These are phyloP conservation scores for Colletotrichum sojae DNA, from an alignment of 2,329 filamentous ascomycete genomes.

Conservation along the genomic window DNA sequence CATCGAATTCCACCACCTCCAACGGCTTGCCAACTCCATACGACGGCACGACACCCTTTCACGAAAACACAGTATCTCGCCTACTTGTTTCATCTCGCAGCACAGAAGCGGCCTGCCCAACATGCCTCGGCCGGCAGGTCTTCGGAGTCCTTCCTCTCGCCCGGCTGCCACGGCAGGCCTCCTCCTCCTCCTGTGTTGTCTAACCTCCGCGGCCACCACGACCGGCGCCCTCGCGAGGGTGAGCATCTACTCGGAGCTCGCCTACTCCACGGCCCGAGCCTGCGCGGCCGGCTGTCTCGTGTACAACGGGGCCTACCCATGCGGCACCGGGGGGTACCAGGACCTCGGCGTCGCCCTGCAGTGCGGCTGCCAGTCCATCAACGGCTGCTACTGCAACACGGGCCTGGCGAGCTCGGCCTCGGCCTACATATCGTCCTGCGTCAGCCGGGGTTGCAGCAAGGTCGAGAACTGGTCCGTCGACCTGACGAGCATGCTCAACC, in stretches of 20 bases:
- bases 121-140: neutral
- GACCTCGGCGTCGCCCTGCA: slow-evolving; percentile 43
- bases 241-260: slow-evolving; percentile 27
- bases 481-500: slow-evolving; percentile 42
- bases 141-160: neutral
- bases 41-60: too few relatives aligned
- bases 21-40: too few relatives aligned
- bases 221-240: slow-evolving; percentile 38
- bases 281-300: slow-evolving; percentile 45
- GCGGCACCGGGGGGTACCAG: slow-evolving; percentile 42
- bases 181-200: neutral
- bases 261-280: slow-evolving; percentile 42
- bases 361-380: slow-evolving; percentile 45
- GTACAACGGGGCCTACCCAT: slow-evolving; percentile 43
- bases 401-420: slow-evolving; percentile 44
- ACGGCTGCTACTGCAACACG: slow-evolving; percentile 46
- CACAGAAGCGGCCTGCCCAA: neutral
- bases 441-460: slow-evolving; percentile 43
- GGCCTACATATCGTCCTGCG: slow-evolving; percentile 44
- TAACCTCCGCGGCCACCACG: slow-evolving; percentile 9
- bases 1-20: too few relatives aligned
- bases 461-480: slow-evolving; percentile 43
- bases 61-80: too few relatives aligned
- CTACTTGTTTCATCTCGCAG: too few relatives aligned
- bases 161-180: neutral